Conservation (phyloP, 306 rosid species). For the Quercus glauca region DNA sequence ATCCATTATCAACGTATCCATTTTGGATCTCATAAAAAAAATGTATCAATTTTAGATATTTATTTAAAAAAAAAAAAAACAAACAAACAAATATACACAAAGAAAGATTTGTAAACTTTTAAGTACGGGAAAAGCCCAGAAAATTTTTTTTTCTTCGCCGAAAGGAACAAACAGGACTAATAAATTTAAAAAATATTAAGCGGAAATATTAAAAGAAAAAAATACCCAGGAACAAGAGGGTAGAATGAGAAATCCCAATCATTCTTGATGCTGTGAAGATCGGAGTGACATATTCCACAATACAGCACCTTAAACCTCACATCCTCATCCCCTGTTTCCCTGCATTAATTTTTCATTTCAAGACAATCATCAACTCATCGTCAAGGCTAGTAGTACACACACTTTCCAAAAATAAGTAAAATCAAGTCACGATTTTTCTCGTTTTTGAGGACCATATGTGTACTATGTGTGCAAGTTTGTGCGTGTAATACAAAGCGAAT, state of each 20-base stretch:
- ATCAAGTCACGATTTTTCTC: no score
- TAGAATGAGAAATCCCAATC: constrained; percentile 12
- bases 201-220: no score
- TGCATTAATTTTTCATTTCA: background rate
- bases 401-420: no score
- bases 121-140: background rate
- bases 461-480: no score
- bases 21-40: no score
- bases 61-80: no score
- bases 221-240: constrained; percentile 23
- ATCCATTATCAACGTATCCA: no score
- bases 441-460: no score
- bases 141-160: background rate
- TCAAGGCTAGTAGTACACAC: background rate
- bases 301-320: constrained; percentile 22
- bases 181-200: background rate
- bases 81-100: no score
- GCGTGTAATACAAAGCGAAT: no score
- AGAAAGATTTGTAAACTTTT: no score
- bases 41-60: no score
- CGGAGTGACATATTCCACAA: constrained; percentile 30
- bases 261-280: constrained; percentile 21
- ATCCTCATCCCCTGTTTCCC: constrained; percentile 20
- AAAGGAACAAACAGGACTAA: background rate
- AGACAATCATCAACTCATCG: background rate